Base-by-base conservation (phyloP, 192 early-diverging fungal species). In the Coemansia sp. region DNA sequence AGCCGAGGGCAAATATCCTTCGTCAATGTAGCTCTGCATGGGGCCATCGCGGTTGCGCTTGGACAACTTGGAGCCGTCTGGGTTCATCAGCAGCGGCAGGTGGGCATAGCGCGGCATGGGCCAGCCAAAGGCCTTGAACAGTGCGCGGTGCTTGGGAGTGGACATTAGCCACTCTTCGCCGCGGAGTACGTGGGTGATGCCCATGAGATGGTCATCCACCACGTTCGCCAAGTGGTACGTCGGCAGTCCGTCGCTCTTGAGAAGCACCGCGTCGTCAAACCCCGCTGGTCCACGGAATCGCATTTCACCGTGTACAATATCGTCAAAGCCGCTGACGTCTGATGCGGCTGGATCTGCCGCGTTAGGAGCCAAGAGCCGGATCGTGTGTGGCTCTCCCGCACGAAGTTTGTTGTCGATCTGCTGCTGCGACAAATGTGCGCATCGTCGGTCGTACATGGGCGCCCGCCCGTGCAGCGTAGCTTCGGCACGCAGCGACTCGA, bases 141-240 rank as follows among this genome's bases (percentile, higher is more conserved):
- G 86, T 5, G 94, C 73, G 2, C 94, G 68, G 82, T 98, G 96
- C 71, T 96, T 97, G 41, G 96, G 95, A 11, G 94, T 96, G 10
- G 95, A 96, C 24, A 94, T 86, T 34, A 98, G 86, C 96, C 96
- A 98, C 80, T 98, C 96, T 80, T 97, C 94, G 44, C 96, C 96
- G 44, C 96, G 88, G 42, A 98, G 74, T 18, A 98, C 95, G 75
- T 97, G 95, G 2, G 95, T 94, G 52, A 98, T 93, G 12, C 85
- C 85, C 96, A 98, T 98, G 10, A 89, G 54, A 61, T 93, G 89
- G 72, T 98, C 96, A 74, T 98, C 96, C 1, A 97, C 92, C 1
- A 98, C 96, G 71, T 95, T 96, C 1, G 96, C 96, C 42, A 98
- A 85, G 69, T 98, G 96, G 73, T 98, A 98, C 0, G 96, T 98